Evolutionary conservation across 257 asterid species (phyloP).

Genomic region (Galeopsis tetrahit): DNA sequence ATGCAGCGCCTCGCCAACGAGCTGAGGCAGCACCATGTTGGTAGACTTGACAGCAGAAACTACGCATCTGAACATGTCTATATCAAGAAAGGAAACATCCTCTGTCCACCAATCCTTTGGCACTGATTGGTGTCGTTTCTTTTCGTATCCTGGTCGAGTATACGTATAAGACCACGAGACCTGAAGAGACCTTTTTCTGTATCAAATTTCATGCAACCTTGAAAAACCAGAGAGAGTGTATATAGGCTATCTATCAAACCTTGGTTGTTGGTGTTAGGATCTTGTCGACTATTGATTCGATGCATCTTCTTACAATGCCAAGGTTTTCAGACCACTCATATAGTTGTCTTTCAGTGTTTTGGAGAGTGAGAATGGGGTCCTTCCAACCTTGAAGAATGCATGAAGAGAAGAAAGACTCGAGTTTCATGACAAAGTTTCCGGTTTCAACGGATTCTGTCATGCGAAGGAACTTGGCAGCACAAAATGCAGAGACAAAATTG

Average conservation of each 20-base stretch:
- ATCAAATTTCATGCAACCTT: constrained; percentile 26
- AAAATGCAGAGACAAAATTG: constrained; percentile 58
- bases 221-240: neutral
- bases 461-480: constrained; percentile 75
- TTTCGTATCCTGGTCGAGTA: constrained; percentile 64
- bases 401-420: constrained; percentile 70
- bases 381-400: constrained; percentile 84
- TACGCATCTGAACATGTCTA: constrained; percentile 70
- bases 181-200: constrained; percentile 38
- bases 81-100: constrained; percentile 64
- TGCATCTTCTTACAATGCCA: constrained; percentile 71
- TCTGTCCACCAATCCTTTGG: constrained; percentile 97
- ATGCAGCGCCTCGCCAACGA: constrained; percentile 79
- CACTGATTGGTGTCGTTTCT: constrained; percentile 50
- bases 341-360: constrained; percentile 38
- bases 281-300: constrained; percentile 78
- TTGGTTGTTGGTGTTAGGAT: constrained; percentile 62
- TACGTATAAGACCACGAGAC: constrained; percentile 84
- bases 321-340: constrained; percentile 73
- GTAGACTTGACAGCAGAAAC: constrained; percentile 59
- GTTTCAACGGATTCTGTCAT: constrained; percentile 73
- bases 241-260: constrained; percentile 41
- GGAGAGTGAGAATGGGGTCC: constrained; percentile 62
- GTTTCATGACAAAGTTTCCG: constrained; percentile 59
- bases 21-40: constrained; percentile 58